Evolutionary conservation across 164 flowering plant species (phyloP).

Genomic region (Paratinospora sagittata): DNA sequence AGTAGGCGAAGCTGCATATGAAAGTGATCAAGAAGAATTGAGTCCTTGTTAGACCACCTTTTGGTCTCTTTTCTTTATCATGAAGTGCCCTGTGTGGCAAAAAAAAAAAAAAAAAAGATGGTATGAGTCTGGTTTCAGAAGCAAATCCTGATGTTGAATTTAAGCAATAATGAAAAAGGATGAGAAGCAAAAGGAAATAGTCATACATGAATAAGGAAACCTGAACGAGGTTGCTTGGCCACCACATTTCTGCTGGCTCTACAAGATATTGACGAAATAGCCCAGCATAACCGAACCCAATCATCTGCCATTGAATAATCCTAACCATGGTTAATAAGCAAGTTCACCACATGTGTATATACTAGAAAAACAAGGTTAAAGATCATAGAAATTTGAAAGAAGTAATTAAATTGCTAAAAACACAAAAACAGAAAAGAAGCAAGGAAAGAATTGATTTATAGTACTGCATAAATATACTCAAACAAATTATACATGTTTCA

Average conservation of each 20-base stretch:
- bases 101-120: not conserved
- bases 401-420: no score
- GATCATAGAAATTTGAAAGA: no score
- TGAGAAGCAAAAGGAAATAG: not conserved
- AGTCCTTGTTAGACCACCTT: conserved; percentile 50
- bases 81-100: conserved; percentile 53
- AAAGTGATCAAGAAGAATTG: conserved; percentile 67
- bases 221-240: conserved; percentile 87
- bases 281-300: conserved; percentile 97
- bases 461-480: no score
- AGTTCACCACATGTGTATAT: no score
- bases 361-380: no score
- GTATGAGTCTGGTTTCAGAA: no score
- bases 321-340: not conserved
- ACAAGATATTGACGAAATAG: conserved; percentile 69
- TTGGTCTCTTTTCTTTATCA: conserved; percentile 52
- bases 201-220: conserved; percentile 78
- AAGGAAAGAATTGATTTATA: no score
- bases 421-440: no score
- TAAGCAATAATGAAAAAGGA: no score
- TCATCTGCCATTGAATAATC: conserved; percentile 63
- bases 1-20: conserved; percentile 65
- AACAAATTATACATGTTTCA: no score
- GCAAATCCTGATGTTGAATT: no score
- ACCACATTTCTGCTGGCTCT: conserved; percentile 96